Evolutionary conservation across 192 early-diverging fungal genomes (phyloP).

Genomic region (Piromyces finnis): DNA sequence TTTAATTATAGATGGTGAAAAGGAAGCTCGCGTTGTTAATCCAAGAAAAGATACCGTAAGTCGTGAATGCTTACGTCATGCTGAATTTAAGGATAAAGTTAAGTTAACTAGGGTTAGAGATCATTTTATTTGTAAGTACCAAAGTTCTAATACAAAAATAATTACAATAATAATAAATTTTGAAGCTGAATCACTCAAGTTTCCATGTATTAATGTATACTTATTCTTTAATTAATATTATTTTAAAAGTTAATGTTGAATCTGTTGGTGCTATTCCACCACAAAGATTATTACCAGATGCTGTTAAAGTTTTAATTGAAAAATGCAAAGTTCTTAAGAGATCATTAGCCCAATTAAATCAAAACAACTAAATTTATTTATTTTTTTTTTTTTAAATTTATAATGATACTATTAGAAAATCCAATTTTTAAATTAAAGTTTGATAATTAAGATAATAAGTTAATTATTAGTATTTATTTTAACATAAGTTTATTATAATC

Average conservation of each 20-base stretch:
- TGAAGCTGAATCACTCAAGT: too few species aligned
- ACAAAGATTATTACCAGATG: slow-evolving; percentile 54
- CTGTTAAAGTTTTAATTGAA: slow-evolving; percentile 58
- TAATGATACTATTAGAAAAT: neutral
- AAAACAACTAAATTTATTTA: neutral
- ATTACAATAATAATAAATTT: too few species aligned
- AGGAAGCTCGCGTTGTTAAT: slow-evolving; percentile 65
- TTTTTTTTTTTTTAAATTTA: too few species aligned
- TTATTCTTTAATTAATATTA: too few species aligned
- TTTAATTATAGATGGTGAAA: slow-evolving; percentile 18
- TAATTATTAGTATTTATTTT: too few species aligned
- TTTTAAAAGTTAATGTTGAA: slow-evolving; percentile 70
- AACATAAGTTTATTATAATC: too few species aligned
- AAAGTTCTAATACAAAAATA: too few species aligned
- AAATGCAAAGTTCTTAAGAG: slow-evolving; percentile 35
- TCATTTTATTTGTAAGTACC: slow-evolving; percentile 85
- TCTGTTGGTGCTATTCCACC: slow-evolving; percentile 66
- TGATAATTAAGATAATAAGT: too few species aligned
- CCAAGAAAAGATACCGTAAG: slow-evolving; percentile 89
- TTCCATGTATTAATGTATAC: too few species aligned
- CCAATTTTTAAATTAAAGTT: too few species aligned
- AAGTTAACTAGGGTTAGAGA: slow-evolving; percentile 75
- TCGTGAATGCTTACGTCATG: slow-evolving; percentile 79
- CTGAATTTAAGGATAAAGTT: slow-evolving; percentile 82
- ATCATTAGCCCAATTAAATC: neutral